Evolutionary conservation across 805 yeast genomes (phyloP), one percentile per base, ranked within the genome.

Genomic region (Pichia thaimueangensis): DNA sequence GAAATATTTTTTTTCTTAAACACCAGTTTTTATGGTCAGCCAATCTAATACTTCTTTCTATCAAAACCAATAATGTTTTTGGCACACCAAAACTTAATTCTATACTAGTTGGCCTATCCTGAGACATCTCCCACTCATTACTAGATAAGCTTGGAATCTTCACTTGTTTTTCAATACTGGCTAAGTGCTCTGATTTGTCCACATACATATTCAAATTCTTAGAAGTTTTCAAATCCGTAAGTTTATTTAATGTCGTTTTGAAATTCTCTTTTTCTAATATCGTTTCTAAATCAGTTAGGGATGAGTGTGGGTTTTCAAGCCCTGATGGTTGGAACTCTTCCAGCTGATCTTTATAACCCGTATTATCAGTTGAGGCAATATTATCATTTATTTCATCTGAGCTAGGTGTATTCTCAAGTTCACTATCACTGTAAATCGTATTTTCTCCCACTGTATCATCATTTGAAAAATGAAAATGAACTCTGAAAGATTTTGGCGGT

Each of bases 21-120:
- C 76, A 76, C 46, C 71, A 68, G 45, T 71, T 68, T 50, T 73
- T 70, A 50, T 75, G 79, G 52, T 76, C 76, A 2, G 81, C 63
- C 33, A 76, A 57, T 21, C 64, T 67, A 6, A 74, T 64, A 2
- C 68, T 60, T 45, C 69, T 69, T 47, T 69, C 67, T 54, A 75
- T 68, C 6, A 76, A 50, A n/a, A 58, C 63, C n/a, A 74, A 39
- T 29, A 76, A 57, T 4, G 73, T 62, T 30, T 57, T 49, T 2
- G 81, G 81, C 5, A 74, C 52, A 0, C 80, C 82, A 48, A 60
- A 70, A 57, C 67, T 63, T 13, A 71, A 50, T 48, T 72, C 72
- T 1, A 70, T 49, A 4, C 51, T 44, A 2, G 59, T 55, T 10
- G 43, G 42, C 16, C 30, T 35, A 55, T 42, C 15, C 15, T 35